Conservation (phyloP, 163 green algal genomes). For the Botryococcus braunii region DNA sequence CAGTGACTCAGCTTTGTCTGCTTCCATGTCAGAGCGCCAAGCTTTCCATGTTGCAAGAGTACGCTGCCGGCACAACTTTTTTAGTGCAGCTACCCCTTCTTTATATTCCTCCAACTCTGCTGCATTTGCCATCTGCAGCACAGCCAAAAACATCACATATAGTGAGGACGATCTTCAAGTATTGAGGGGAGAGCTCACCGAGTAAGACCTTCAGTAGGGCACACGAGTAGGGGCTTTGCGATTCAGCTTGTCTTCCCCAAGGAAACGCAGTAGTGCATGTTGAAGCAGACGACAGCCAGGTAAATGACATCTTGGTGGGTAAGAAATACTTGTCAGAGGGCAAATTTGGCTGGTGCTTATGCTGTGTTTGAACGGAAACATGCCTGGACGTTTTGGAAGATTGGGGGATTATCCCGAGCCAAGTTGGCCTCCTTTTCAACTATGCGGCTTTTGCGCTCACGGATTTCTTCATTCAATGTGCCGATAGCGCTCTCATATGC, state of each 20-base stretch:
- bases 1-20: constrained; percentile 12
- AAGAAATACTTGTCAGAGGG: neutral
- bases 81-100: constrained; percentile 33
- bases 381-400: constrained; percentile 25
- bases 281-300: neutral
- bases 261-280: too few species aligned
- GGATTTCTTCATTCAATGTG: constrained; percentile 41
- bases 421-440: constrained; percentile 42
- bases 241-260: neutral
- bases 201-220: too few species aligned
- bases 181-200: neutral
- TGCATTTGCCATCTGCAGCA: constrained; percentile 21
- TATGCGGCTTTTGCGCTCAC: constrained; percentile 24
- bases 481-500: constrained; percentile 30
- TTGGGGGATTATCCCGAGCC: constrained; percentile 41
- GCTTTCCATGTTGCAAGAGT: constrained; percentile 47
- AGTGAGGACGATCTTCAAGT: neutral
- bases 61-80: constrained; percentile 44
- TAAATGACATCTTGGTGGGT: neutral
- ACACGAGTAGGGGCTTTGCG: neutral
- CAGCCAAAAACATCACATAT: neutral
- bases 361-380: neutral
- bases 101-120: constrained; percentile 35
- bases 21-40: constrained; percentile 30
- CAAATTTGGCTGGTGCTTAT: neutral